A percentile compares a stretch with the other conserved stretches of the same genome.
These are phyloP conservation scores for Clohesyomyces aquaticus DNA, from an alignment of 495 filamentous ascomycete genomes.

Conservation along the genomic window DNA sequence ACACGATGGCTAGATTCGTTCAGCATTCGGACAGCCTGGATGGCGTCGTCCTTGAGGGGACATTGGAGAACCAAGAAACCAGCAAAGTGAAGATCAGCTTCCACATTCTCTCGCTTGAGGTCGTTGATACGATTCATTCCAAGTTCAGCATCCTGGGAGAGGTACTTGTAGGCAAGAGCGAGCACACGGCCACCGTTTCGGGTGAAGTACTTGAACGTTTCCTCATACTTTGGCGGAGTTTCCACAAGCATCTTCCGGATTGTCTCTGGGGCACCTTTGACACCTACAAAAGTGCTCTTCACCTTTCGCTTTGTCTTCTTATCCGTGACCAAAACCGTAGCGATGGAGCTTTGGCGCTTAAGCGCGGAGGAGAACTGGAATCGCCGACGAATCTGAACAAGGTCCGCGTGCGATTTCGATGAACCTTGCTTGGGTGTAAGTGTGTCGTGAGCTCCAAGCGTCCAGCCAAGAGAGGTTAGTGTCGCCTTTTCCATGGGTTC, in stretches of 20 bases:
- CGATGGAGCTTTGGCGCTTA: slow-evolving; percentile 94
- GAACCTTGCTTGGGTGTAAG: slow-evolving; percentile 65
- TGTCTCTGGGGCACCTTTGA: slow-evolving; percentile 97
- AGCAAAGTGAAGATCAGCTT: slow-evolving; percentile 81
- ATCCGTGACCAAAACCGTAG: slow-evolving; percentile 71
- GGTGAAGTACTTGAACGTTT: slow-evolving; percentile 98
- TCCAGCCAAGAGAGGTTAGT: slow-evolving; percentile 85
- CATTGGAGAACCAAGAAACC: slow-evolving; percentile 96
- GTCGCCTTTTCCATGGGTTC: slow-evolving; percentile 99
- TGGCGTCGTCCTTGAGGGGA: slow-evolving; percentile 95
- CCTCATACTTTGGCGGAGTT: slow-evolving; percentile 87
- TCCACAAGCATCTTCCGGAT: slow-evolving; percentile 88
- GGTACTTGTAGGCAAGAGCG: slow-evolving; percentile 89
- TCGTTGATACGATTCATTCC: slow-evolving; percentile 86
- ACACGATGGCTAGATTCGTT: slow-evolving; percentile 98
- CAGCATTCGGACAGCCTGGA: slow-evolving; percentile 90
- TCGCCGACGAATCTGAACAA: slow-evolving; percentile 89
- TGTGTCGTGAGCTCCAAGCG: slow-evolving; percentile 81
- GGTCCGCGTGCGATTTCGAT: slow-evolving; percentile 52
- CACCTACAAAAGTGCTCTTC: slow-evolving; percentile 83
- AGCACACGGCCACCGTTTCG: slow-evolving; percentile 92
- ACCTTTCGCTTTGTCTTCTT: slow-evolving; percentile 70
- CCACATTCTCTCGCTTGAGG: slow-evolving; percentile 87
- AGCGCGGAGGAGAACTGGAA: slow-evolving; percentile 98
- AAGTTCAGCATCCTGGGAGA: slow-evolving; percentile 77